Evolutionary conservation across 2,329 filamentous ascomycete genomes (phyloP).

Genomic region (Magnaporthiopsis poae): DNA sequence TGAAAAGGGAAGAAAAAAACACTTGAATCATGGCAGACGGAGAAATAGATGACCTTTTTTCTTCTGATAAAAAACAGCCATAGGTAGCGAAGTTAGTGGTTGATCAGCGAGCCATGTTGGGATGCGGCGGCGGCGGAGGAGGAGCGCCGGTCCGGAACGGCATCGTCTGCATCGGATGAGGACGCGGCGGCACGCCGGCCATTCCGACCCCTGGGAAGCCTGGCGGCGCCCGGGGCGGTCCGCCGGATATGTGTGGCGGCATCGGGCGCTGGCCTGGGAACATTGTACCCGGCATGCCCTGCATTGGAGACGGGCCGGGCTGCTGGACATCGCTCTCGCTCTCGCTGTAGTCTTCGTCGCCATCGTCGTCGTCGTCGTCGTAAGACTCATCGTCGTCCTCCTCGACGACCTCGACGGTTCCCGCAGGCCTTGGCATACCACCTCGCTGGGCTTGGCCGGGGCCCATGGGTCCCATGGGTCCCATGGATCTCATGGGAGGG

Average conservation of each 20-base stretch:
- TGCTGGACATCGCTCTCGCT: neutral
- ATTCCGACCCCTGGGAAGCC: neutral
- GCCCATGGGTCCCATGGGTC: neutral
- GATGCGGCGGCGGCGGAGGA: neutral
- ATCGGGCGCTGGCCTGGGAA: neutral
- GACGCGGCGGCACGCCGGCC: neutral
- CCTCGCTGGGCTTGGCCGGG: too few relatives aligned
- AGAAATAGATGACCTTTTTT: neutral
- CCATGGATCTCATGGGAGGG: neutral
- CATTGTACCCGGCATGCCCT: neutral
- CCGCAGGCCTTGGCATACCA: neutral
- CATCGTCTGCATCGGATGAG: neutral
- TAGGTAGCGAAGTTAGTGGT: neutral
- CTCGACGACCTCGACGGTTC: neutral
- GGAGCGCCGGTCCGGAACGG: neutral
- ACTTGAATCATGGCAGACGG: too few relatives aligned
- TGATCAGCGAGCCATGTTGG: neutral
- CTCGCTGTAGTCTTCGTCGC: neutral
- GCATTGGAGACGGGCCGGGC: slow-evolving; percentile 1
- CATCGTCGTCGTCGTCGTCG: neutral
- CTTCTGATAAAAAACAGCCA: neutral
- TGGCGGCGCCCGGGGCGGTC: neutral
- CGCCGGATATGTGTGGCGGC: neutral
- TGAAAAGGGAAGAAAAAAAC: neutral
- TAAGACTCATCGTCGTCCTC: neutral